Base-by-base conservation (phyloP, 2,329 filamentous ascomycete genomes). In the Myriosclerotinia duriaeana region DNA sequence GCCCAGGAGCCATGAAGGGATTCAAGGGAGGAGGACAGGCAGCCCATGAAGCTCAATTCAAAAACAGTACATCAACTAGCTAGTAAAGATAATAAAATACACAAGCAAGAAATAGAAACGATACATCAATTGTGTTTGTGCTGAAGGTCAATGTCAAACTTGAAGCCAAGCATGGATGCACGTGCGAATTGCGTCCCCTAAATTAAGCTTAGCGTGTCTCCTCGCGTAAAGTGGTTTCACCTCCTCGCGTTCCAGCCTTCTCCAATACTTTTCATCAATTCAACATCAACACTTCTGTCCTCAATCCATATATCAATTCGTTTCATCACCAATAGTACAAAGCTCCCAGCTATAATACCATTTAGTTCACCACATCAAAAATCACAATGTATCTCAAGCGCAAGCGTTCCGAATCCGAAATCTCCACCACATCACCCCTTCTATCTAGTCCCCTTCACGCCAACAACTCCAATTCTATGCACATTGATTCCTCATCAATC, bases 341-440 rank as follows among this genome's bases (percentile, higher is more conserved):
- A 48, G 30, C 44, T 48, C 44, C 20, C 42, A 60, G 14, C 42
- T 48, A 22, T 48, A 60, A 5, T 34, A 34, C 30, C n/a, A 12
- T 17, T 26, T 50, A 17, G 7, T 14, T 30, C 44, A 38, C 14
- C 14, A 40, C n/a, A 36, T 5, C 8, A 26, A 58, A 6, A 64
- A 38, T 8, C 38, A 66, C 30, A 20, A 86, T 85, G 83, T 75
- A 81, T 36, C 78, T 87, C 74, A 89, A 89, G 76, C 85, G 87
- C 77, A 89, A 89, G 79, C 83, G 85, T 53, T 88, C 86, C 71
- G 80, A 83, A 65, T 84, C 84, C 30, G 84, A 87, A 74, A 78
- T 87, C 67, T 83, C 81, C 59, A 78, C 79, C 46, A 80, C 80
- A 46, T 81, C 79, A 61, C 77, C 78, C 67, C 78, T 78, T 8